A percentile compares a stretch with the other conserved stretches of the same genome.
These are phyloP conservation scores for Pythium phragmitis DNA, from an alignment of 352 stramenopile species.

Conservation along the genomic window DNA sequence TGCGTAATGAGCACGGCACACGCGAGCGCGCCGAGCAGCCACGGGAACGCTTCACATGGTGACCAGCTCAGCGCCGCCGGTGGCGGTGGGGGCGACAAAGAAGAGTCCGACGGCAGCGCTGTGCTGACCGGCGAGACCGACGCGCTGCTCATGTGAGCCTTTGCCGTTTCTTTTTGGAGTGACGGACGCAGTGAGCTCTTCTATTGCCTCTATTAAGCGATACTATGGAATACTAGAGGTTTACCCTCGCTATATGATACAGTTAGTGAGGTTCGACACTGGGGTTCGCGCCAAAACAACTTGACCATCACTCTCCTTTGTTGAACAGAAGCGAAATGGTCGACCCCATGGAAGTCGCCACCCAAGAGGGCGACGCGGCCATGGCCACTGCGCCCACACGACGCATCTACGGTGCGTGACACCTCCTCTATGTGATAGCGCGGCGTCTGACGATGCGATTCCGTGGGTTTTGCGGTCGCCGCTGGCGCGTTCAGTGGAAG, in stretches of 20 bases:
- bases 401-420: constrained; percentile 12
- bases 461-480: background rate
- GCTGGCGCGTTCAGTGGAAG: constrained; percentile 42
- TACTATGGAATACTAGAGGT: background rate
- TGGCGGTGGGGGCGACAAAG: background rate
- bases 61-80: constrained; percentile 18
- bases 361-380: background rate
- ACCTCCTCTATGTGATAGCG: background rate
- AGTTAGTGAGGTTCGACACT: background rate
- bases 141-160: background rate
- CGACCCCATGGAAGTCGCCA: background rate
- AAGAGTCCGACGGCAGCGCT: background rate
- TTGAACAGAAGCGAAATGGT: background rate
- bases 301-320: constrained; percentile 8
- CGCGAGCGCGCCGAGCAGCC: constrained; percentile 36
- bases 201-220: no score
- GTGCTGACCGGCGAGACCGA: background rate
- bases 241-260: background rate
- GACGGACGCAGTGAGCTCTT: no score
- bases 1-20: constrained; percentile 62
- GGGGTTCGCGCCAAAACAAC: background rate
- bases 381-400: background rate
- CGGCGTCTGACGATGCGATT: background rate
- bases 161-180: no score
- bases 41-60: constrained; percentile 24